Evolutionary conservation across 2,329 filamentous ascomycete genomes (phyloP).

Genomic region (Arthroderma uncinatum): DNA sequence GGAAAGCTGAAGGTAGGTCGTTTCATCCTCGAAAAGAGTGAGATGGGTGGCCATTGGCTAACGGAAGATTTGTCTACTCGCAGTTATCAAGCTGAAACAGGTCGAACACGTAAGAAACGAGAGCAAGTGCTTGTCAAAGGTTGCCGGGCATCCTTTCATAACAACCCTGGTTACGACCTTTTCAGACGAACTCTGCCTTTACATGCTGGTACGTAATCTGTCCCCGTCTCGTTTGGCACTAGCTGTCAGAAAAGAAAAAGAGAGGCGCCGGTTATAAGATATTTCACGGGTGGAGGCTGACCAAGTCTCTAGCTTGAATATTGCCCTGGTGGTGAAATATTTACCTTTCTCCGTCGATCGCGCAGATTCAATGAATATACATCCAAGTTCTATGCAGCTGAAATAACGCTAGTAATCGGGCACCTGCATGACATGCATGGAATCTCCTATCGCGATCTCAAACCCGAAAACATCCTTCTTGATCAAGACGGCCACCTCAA

Average conservation of each 20-base stretch:
- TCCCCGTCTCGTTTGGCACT: background rate
- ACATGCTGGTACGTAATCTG: conserved; percentile 37
- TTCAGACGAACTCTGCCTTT: conserved; percentile 49
- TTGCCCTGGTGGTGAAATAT: conserved; percentile 57
- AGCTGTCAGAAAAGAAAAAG: too few relatives aligned
- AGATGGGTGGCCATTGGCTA: conserved; percentile 5
- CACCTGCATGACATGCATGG: conserved; percentile 53
- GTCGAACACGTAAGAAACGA: conserved; percentile 59
- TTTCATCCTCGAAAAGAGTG: background rate
- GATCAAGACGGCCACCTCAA: conserved; percentile 55
- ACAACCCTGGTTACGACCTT: conserved; percentile 55
- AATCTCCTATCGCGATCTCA: conserved; percentile 56
- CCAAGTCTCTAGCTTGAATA: conserved; percentile 45
- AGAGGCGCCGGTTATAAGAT: too few relatives aligned
- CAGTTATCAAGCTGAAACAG: conserved; percentile 52
- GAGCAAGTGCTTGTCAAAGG: conserved; percentile 50
- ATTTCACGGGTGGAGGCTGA: too few relatives aligned
- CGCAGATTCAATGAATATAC: conserved; percentile 53
- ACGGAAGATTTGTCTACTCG: conserved; percentile 10
- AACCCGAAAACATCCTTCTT: conserved; percentile 57
- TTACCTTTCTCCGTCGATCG: conserved; percentile 52
- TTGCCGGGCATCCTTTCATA: conserved; percentile 55
- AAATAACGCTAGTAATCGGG: conserved; percentile 54
- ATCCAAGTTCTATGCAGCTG: conserved; percentile 54
- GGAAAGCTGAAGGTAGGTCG: conserved; percentile 39